These are phyloP conservation scores for Hymenochaete sp. DNA, from an alignment of 1,284 basidiomycete genomes.

Conservation along the genomic window DNA sequence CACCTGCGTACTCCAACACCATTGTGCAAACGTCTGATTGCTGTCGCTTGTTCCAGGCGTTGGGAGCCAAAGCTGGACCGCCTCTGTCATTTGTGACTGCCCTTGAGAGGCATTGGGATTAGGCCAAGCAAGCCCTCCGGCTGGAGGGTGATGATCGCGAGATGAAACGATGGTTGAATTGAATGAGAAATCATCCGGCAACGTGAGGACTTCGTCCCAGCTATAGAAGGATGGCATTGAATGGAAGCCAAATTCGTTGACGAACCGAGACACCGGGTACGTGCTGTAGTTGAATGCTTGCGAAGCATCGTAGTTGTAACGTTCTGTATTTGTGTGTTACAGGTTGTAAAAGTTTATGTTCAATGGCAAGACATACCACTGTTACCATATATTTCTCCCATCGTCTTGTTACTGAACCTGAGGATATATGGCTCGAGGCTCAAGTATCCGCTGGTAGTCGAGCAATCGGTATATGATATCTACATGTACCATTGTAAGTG, in stretches of 20 bases:
- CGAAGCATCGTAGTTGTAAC: constrained; percentile 50
- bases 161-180: constrained; percentile 52
- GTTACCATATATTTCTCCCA: constrained; percentile 50
- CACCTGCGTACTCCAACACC: constrained; percentile 53
- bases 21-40: constrained; percentile 53
- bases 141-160: constrained; percentile 51
- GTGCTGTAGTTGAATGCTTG: constrained; percentile 49
- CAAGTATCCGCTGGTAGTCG: constrained; percentile 49
- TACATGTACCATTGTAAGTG: constrained; percentile 20
- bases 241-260: constrained; percentile 63
- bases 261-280: constrained; percentile 48
- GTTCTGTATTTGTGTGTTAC: constrained; percentile 27
- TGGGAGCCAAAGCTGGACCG: constrained; percentile 46
- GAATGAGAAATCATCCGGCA: constrained; percentile 45
- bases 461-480: constrained; percentile 57
- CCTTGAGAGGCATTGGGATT: constrained; percentile 50
- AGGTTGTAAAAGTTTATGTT: background rate
- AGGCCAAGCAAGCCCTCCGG: constrained; percentile 46
- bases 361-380: constrained; percentile 29
- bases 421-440: constrained; percentile 49
- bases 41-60: constrained; percentile 39
- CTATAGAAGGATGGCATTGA: constrained; percentile 58
- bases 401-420: constrained; percentile 42
- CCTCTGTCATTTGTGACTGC: constrained; percentile 45
- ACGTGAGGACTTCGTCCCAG: constrained; percentile 49